A percentile compares a stretch with the other conserved stretches of the same genome.
Conservation (phyloP, 306 rosid species). For the Leucaena leucocephala region DNA sequence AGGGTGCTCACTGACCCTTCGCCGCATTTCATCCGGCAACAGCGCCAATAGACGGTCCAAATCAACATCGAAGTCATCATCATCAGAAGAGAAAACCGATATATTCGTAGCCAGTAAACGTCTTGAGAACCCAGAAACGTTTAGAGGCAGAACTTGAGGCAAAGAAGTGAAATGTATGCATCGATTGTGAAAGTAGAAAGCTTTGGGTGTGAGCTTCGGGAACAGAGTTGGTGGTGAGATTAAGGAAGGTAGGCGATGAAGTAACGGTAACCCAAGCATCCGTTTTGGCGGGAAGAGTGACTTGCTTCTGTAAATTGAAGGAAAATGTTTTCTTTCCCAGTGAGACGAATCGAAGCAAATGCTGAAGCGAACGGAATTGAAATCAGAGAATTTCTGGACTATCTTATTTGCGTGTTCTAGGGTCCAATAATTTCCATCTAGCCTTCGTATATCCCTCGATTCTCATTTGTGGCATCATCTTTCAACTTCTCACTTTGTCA, state of each 20-base stretch:
- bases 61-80: conserved; percentile 73
- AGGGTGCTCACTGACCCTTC: conserved; percentile 65
- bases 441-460: neutral
- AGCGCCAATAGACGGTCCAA: conserved; percentile 71
- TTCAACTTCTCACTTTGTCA: no score
- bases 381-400: neutral
- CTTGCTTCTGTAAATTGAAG: neutral
- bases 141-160: conserved; percentile 38
- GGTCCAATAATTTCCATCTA: neutral
- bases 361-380: neutral
- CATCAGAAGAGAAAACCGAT: conserved; percentile 38
- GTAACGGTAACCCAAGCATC: conserved; percentile 55
- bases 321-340: neutral
- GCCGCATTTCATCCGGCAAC: conserved; percentile 84
- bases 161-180: conserved; percentile 5
- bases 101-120: conserved; percentile 34
- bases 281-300: conserved; percentile 65
- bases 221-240: neutral
- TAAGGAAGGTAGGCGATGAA: conserved; percentile 39
- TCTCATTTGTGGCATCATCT: neutral
- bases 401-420: neutral
- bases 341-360: neutral
- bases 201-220: conserved; percentile 40
- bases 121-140: conserved; percentile 41
- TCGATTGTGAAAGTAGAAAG: conserved; percentile 31